phyloP scores from a whole-genome alignment of 1,284 basidiomycete species.

The Rhodotorula sp. region DNA sequence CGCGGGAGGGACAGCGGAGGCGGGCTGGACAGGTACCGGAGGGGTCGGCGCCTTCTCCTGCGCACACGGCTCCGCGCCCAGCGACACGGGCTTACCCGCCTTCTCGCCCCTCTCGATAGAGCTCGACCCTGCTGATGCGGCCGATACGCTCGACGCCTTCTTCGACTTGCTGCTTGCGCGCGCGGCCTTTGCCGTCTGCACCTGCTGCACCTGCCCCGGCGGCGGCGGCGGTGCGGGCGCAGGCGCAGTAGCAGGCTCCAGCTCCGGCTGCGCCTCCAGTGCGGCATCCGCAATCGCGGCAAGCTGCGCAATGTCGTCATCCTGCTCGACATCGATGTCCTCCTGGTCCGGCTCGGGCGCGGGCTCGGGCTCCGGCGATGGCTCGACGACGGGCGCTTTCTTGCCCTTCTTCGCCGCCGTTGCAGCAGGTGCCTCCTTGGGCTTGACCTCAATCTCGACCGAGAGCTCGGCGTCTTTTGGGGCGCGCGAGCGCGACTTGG shows the following conservation, averaged over 20 bases:
- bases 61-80: neutral
- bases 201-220: too few relatives aligned
- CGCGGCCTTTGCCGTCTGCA: too few relatives aligned
- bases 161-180: neutral
- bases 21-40: neutral
- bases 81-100: neutral
- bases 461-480: slow-evolving; percentile 7
- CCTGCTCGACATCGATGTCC: neutral
- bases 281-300: slow-evolving; percentile 25
- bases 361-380: neutral
- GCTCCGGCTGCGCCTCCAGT: slow-evolving; percentile 17
- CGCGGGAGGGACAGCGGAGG: neutral
- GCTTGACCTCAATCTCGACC: slow-evolving; percentile 5
- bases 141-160: slow-evolving; percentile 7
- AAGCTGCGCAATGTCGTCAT: slow-evolving; percentile 20
- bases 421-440: neutral
- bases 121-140: neutral
- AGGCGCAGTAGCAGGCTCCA: neutral
- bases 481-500: slow-evolving; percentile 5
- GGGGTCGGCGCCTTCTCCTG: neutral
- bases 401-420: slow-evolving; percentile 8
- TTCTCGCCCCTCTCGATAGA: slow-evolving; percentile 5
- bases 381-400: neutral
- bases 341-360: neutral
- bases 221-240: neutral